These are phyloP conservation scores for Tylopilus rubrobrunneus DNA, from an alignment of 768 basidiomycete species.

Conservation along the genomic window DNA sequence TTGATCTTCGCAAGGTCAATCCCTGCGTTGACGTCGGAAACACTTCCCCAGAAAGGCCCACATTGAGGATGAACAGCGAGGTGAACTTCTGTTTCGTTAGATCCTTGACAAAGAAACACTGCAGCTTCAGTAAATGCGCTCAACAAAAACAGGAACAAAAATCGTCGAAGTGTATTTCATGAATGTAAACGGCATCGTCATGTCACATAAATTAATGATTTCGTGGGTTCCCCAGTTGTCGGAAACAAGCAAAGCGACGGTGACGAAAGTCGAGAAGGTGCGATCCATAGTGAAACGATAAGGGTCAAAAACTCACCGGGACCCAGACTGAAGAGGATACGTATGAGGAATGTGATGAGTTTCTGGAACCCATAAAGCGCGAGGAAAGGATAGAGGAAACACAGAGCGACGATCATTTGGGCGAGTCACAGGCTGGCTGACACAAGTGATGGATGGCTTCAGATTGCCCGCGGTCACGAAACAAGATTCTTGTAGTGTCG, in stretches of 20 bases:
- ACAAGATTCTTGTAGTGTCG: background rate
- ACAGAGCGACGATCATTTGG: slow-evolving; percentile 24
- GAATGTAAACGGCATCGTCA: background rate
- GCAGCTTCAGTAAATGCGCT: slow-evolving; percentile 9
- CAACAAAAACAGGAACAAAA: slow-evolving; percentile 10
- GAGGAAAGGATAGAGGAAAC: slow-evolving; percentile 19
- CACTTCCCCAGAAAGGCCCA: slow-evolving; percentile 36
- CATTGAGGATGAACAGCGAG: slow-evolving; percentile 47
- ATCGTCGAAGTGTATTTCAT: background rate
- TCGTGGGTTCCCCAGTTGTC: background rate
- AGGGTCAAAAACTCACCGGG: slow-evolving; percentile 10
- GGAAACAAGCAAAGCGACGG: background rate
- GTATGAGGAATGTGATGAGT: slow-evolving; percentile 7
- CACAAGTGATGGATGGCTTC: background rate
- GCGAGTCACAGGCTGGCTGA: background rate
- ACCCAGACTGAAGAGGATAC: background rate
- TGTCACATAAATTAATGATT: background rate
- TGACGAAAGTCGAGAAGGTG: background rate
- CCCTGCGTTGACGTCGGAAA: slow-evolving; percentile 49
- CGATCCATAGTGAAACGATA: background rate
- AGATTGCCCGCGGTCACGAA: background rate
- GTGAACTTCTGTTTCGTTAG: slow-evolving; percentile 25
- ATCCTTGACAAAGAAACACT: slow-evolving; percentile 7
- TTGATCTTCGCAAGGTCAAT: slow-evolving; percentile 34
- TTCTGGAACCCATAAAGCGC: slow-evolving; percentile 16